These are phyloP conservation scores for Cladosporium sp. DNA, from an alignment of 2,329 filamentous ascomycete species.

Conservation along the genomic window DNA sequence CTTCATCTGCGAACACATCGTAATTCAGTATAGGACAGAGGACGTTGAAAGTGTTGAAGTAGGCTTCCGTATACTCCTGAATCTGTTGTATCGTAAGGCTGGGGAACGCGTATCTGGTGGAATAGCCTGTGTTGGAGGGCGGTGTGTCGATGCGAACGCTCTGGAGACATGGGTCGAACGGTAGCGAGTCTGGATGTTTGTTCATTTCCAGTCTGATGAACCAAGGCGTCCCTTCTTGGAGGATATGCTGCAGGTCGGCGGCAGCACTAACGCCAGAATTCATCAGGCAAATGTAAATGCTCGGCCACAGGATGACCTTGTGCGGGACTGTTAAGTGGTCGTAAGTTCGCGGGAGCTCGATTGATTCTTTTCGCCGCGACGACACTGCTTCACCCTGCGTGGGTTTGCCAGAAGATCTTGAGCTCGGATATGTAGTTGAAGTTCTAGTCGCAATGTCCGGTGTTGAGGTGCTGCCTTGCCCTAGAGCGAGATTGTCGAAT, in stretches of 20 bases:
- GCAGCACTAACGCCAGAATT: constrained; percentile 29
- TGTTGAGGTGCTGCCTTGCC: background rate
- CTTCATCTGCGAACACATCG: constrained; percentile 47
- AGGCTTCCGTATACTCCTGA: constrained; percentile 46
- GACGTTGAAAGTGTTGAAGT: constrained; percentile 56
- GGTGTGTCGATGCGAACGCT: constrained; percentile 15
- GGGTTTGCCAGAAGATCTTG: background rate
- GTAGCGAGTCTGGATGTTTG: constrained; percentile 26
- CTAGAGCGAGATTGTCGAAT: constrained; percentile 40
- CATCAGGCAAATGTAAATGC: constrained; percentile 32
- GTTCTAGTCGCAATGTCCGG: background rate
- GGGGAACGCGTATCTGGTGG: constrained; percentile 27
- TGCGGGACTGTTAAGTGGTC: constrained; percentile 39
- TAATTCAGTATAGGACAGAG: constrained; percentile 54
- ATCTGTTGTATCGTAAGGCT: constrained; percentile 45
- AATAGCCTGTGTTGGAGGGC: constrained; percentile 11
- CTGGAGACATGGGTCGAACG: constrained; percentile 23
- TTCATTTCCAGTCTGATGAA: constrained; percentile 25
- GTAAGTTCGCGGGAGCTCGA: constrained; percentile 10
- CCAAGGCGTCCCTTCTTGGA: constrained; percentile 35
- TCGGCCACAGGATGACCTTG: constrained; percentile 46
- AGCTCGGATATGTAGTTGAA: background rate
- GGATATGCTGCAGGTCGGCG: constrained; percentile 31
- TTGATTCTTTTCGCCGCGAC: background rate
- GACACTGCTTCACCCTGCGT: background rate